Conservation (phyloP, 169 alveolate species). For the Fabrea salina region DNA sequence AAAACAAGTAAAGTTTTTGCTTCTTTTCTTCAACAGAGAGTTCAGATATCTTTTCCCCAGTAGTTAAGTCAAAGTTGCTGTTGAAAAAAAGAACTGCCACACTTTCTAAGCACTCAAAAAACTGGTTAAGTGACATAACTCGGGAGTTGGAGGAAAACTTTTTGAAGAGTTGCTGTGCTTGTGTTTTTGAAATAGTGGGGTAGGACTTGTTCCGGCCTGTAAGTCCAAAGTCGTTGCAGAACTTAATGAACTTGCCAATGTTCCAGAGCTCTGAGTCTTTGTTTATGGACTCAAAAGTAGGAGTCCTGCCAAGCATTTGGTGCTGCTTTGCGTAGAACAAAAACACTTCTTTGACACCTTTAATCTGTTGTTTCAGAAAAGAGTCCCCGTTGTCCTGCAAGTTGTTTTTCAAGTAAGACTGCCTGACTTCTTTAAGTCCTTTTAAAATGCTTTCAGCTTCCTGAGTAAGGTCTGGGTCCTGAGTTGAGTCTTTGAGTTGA, state of each 20-base stretch:
- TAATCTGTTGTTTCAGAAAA: not conserved
- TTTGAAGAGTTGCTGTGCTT: not conserved
- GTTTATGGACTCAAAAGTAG: not conserved
- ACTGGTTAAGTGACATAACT: not conserved
- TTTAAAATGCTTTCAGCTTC: too few species aligned
- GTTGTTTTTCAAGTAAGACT: not conserved
- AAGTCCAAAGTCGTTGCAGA: conserved; percentile 1
- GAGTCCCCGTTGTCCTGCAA: not conserved
- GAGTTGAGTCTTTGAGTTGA: too few species aligned
- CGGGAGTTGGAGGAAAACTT: not conserved
- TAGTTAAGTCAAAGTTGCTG: not conserved
- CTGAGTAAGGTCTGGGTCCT: too few species aligned
- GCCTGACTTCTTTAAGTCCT: not conserved
- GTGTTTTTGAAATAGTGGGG: not conserved
- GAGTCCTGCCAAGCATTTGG: not conserved
- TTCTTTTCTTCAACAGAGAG: not conserved
- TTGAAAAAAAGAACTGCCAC: not conserved
- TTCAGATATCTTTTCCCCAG: not conserved
- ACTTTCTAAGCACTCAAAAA: not conserved
- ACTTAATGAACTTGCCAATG: conserved; percentile 6
- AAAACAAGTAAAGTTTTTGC: not conserved
- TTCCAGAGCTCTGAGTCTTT: not conserved
- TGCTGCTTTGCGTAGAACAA: not conserved
- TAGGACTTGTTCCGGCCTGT: not conserved
- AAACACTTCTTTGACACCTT: conserved; percentile 15